These are phyloP conservation scores for Kodamaea anthophila DNA, from an alignment of 1,139 yeast species.

Conservation along the genomic window DNA sequence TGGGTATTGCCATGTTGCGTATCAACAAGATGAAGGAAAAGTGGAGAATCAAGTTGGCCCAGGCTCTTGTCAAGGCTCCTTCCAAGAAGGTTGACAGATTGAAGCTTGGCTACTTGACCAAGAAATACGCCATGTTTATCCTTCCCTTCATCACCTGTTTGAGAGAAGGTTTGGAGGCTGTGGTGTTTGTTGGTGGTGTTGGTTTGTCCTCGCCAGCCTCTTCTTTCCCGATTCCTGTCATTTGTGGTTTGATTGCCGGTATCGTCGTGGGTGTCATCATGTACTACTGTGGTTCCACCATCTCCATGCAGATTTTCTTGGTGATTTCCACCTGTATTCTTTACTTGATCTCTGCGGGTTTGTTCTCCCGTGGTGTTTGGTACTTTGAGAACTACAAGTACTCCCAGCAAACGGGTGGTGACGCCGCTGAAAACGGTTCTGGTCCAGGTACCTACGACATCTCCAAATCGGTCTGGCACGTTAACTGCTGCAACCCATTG, in stretches of 20 bases:
- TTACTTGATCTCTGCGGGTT: constrained; percentile 81
- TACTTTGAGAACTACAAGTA: constrained; percentile 63
- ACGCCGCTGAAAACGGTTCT: constrained; percentile 80
- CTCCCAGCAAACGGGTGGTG: constrained; percentile 70
- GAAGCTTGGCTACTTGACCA: constrained; percentile 34
- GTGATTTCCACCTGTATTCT: constrained; percentile 75
- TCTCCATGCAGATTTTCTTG: constrained; percentile 76
- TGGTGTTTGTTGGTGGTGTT: constrained; percentile 85
- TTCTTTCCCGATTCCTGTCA: constrained; percentile 81
- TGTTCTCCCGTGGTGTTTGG: constrained; percentile 89
- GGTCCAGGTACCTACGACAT: constrained; percentile 92
- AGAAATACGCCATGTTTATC: constrained; percentile 70
- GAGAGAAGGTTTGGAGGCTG: constrained; percentile 90
- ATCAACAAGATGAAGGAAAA: constrained; percentile 86
- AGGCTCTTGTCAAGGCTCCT: constrained; percentile 50
- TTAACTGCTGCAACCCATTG: constrained; percentile 90
- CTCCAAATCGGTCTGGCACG: constrained; percentile 77
- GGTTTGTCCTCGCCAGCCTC: constrained; percentile 72
- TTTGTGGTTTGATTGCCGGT: constrained; percentile 75
- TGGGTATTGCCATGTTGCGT: constrained; percentile 92
- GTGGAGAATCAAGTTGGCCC: constrained; percentile 87
- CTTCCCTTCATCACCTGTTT: constrained; percentile 78
- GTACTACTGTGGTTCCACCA: constrained; percentile 69
- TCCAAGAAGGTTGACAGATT: constrained; percentile 23
- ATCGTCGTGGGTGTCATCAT: constrained; percentile 54